Evolutionary conservation across 1,139 yeast species (phyloP).

Genomic region (Protomyces pachydermus): DNA sequence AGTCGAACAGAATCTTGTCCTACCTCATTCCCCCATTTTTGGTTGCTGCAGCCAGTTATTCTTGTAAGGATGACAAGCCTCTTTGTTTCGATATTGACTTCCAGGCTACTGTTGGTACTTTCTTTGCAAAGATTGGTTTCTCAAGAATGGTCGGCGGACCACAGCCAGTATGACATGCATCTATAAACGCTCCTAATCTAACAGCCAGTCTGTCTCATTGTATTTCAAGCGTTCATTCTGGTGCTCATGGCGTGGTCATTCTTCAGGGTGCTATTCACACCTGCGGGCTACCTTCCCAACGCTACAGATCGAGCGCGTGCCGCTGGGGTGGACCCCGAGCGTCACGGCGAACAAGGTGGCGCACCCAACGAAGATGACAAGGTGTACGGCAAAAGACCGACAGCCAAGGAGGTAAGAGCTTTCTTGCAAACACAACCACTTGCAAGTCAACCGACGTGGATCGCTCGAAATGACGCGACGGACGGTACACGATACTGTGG

Average conservation of each 20-base stretch:
- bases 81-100: background rate
- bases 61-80: background rate
- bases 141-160: slow-evolving; percentile 9
- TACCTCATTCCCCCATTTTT: slow-evolving; percentile 27
- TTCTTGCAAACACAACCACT: slow-evolving; percentile 3
- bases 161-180: slow-evolving; percentile 3
- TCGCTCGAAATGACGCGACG: slow-evolving; percentile 38
- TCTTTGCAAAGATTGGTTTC: slow-evolving; percentile 14
- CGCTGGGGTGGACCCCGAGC: slow-evolving; percentile 5
- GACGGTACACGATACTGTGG: slow-evolving; percentile 59
- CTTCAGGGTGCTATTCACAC: slow-evolving; percentile 17
- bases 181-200: background rate
- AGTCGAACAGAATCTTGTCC: slow-evolving; percentile 24
- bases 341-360: background rate
- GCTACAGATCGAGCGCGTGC: slow-evolving; percentile 36
- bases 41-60: slow-evolving; percentile 14
- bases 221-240: slow-evolving; percentile 15
- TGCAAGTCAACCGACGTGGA: background rate
- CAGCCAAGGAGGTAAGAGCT: background rate
- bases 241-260: slow-evolving; percentile 19
- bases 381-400: slow-evolving; percentile 3
- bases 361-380: background rate
- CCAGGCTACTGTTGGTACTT: slow-evolving; percentile 15
- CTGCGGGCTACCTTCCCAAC: slow-evolving; percentile 25
- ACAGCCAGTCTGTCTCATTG: slow-evolving; percentile 8